Evolutionary conservation across 1,284 basidiomycete species (phyloP).

Genomic region (Ganoderma leucocontextum): DNA sequence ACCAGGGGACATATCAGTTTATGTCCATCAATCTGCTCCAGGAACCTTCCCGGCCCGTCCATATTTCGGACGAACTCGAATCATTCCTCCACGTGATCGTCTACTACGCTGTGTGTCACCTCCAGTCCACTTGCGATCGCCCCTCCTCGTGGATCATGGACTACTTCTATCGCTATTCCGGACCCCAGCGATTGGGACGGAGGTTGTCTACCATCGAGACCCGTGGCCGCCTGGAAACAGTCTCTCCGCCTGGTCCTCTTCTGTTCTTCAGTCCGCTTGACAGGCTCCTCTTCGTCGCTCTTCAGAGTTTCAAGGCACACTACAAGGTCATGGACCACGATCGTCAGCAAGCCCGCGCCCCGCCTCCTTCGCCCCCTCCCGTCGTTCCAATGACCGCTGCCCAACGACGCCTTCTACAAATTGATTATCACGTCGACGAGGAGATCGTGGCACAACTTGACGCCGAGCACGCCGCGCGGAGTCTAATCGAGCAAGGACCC

Average conservation of each 20-base stretch:
- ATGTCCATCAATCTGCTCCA: not conserved
- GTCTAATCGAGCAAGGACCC: not conserved
- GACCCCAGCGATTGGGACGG: not conserved
- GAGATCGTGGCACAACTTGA: not conserved
- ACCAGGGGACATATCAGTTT: not conserved
- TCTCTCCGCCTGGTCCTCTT: not conserved
- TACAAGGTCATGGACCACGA: not conserved
- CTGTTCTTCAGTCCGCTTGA: not conserved
- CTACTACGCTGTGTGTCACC: not conserved
- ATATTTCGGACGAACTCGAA: constrained; percentile 14
- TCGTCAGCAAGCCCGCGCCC: not conserved
- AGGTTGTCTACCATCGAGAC: not conserved
- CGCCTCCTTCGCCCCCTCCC: not conserved
- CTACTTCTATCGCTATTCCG: not conserved
- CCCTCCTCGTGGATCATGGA: not conserved
- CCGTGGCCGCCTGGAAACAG: not conserved
- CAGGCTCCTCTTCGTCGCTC: not conserved
- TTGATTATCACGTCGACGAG: not conserved
- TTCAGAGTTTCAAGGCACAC: not conserved
- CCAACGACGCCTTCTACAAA: not conserved
- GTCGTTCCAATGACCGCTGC: not conserved
- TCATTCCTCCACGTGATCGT: constrained; percentile 17
- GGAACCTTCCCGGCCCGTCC: not conserved
- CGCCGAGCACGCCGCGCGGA: not conserved
- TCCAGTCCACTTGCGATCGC: not conserved